Evolutionary conservation across 2,329 filamentous ascomycete genomes (phyloP).

Genomic region (Aspergillus oerlinghausenensis): DNA sequence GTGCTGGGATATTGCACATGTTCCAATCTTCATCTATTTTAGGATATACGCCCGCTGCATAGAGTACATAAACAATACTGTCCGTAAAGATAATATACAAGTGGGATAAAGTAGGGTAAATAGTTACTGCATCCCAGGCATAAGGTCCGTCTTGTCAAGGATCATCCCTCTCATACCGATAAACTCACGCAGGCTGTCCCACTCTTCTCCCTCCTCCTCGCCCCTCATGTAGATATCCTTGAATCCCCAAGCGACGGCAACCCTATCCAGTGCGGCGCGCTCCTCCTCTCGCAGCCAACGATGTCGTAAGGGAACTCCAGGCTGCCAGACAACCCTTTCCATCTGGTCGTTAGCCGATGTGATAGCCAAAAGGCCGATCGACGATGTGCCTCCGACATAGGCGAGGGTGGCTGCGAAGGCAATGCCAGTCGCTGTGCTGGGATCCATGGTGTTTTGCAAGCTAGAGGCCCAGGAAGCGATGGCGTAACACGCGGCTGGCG

Average conservation of each 20-base stretch:
- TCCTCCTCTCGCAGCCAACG: conserved; percentile 90
- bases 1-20: too few relatives aligned
- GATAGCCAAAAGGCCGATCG: conserved; percentile 76
- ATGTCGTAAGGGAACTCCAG: conserved; percentile 72
- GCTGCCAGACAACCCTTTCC: conserved; percentile 85
- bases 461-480: conserved; percentile 63
- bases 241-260: conserved; percentile 90
- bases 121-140: conserved; percentile 79
- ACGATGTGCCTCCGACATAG: conserved; percentile 76
- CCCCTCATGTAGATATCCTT: conserved; percentile 73
- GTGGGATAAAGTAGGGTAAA: neutral
- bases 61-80: neutral
- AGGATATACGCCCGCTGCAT: neutral
- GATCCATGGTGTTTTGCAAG: conserved; percentile 72
- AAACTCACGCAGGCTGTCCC: conserved; percentile 80
- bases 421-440: conserved; percentile 67
- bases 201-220: conserved; percentile 86
- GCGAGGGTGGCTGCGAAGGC: conserved; percentile 76
- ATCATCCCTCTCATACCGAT: conserved; percentile 81
- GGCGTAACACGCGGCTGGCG: conserved; percentile 52
- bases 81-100: conserved; percentile 4
- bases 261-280: conserved; percentile 75
- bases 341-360: conserved; percentile 92
- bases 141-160: conserved; percentile 79
- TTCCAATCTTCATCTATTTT: neutral